Base-by-base conservation (phyloP, 2,329 filamentous ascomycete species). In the Diplodia mutila region DNA sequence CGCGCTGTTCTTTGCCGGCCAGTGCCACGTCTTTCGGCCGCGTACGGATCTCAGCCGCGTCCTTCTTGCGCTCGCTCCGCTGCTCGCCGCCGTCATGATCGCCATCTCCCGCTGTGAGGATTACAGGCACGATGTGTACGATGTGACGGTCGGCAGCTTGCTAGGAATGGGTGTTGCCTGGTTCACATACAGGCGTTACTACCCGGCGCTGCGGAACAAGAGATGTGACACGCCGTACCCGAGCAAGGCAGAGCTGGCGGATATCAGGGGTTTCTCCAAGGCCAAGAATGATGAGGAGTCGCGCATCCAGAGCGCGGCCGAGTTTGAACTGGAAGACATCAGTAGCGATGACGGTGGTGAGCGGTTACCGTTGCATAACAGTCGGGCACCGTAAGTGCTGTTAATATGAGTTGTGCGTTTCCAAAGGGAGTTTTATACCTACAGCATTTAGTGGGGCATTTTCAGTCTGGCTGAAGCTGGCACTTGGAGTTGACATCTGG, bases 1-100 rank as follows among this genome's bases (percentile, higher is more conserved):
- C 21, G 85, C 87, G 25, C 80, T 92, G 29, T 92, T 91, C 75
- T 80, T 92, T 32, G 88, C 89, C 1, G 90, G 90, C 3, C 87
- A 90, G 72, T 82, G 87, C 74, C 85, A 85, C 71, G 83, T 87
- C 6, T 84, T 89, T 69, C 80, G 86, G 21, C 87, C 87, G 2
- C 79, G 85, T 27, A 85, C 86, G 0, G 86, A 88, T 69, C 80
- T 90, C 18, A 81, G 82, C 2, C 80, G 83, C 25, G 84, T 85
- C 32, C 74, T 90, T 8, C 70, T 89, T 9, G 84, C 85, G 3
- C 76, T 89, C 1, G 76, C 82, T 3, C 87, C 87, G 12, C 73
- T 89, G 11, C 72, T 89, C 0, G 85, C 83, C 51, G 87, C 87
- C 3, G 77, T 84, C 1, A 73, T 90, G 75, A 86, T 90, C 67